Conservation (phyloP, 108 stramenopile species). For the Mayamaea pseudoterrestris region DNA sequence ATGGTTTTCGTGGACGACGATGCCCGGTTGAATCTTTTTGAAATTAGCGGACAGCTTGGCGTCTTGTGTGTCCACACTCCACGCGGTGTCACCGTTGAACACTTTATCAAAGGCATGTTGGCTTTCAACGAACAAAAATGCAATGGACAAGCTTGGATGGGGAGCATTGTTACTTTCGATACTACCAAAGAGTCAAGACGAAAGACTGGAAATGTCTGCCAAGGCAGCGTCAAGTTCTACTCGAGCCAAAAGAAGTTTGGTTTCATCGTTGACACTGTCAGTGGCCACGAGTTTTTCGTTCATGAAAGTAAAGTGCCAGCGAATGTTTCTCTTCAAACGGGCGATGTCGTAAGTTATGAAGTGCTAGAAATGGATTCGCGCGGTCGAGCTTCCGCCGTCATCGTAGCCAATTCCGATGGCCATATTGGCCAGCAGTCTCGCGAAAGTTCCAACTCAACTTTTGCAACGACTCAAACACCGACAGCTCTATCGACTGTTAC, state of each 20-base stretch:
- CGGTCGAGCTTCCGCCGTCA: conserved; percentile 7
- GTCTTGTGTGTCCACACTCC: conserved; percentile 37
- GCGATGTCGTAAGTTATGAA: conserved; percentile 5
- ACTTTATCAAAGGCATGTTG: conserved; percentile 5
- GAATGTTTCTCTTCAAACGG: conserved; percentile 3
- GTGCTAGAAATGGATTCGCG: not conserved
- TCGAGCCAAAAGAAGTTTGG: conserved; percentile 9
- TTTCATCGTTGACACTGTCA: conserved; percentile 4
- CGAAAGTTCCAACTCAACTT: too few species aligned
- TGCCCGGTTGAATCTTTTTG: conserved; percentile 30
- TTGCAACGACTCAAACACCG: conserved; percentile 21
- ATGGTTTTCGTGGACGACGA: conserved; percentile 91
- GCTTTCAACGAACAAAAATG: conserved; percentile 3
- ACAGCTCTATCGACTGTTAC: conserved; percentile 11
- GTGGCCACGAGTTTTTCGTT: conserved; percentile 8
- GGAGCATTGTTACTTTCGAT: conserved; percentile 4
- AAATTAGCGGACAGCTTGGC: conserved; percentile 18
- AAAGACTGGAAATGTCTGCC: not conserved
- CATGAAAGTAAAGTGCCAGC: conserved; percentile 15
- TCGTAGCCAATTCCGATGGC: not conserved
- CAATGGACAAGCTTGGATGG: conserved; percentile 10
- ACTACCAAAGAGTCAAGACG: not conserved
- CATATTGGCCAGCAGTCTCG: not conserved
- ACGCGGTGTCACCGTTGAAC: conserved; percentile 4
- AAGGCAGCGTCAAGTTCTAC: conserved; percentile 11